These are phyloP conservation scores for Lentinula raphanica DNA, from an alignment of 768 basidiomycete genomes.

Conservation along the genomic window DNA sequence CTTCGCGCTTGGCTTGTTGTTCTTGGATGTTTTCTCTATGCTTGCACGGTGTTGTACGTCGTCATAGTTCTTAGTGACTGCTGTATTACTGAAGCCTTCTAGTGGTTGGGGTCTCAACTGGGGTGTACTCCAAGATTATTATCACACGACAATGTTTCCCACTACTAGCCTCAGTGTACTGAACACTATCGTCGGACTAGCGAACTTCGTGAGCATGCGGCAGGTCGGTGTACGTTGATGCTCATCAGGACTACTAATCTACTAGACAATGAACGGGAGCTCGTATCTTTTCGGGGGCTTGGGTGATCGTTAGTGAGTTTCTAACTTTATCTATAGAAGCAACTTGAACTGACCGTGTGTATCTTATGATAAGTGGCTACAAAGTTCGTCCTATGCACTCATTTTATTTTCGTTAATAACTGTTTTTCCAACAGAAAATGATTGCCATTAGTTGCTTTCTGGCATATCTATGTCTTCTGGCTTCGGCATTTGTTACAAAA, in stretches of 20 bases:
- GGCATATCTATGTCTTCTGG: constrained; percentile 22
- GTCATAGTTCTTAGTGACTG: neutral
- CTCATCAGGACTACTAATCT: neutral
- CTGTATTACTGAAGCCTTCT: neutral
- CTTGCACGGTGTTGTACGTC: constrained; percentile 22
- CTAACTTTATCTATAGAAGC: neutral
- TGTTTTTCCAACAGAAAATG: constrained; percentile 17
- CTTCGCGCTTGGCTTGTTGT: constrained; percentile 26
- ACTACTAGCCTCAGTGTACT: constrained; percentile 3
- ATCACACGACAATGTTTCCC: constrained; percentile 17
- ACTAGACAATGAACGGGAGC: constrained; percentile 20
- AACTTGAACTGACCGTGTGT: neutral
- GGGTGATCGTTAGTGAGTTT: constrained; percentile 25
- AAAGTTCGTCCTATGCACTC: constrained; percentile 9
- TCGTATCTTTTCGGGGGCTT: constrained; percentile 26
- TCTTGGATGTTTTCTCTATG: constrained; percentile 25
- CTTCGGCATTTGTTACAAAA: constrained; percentile 24
- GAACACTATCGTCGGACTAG: neutral
- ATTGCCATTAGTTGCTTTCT: constrained; percentile 23
- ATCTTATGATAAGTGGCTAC: constrained; percentile 13
- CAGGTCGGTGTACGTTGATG: neutral
- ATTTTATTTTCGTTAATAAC: neutral
- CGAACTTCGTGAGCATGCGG: neutral
- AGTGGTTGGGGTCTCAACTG: constrained; percentile 21
- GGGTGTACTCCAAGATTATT: constrained; percentile 28